These are phyloP conservation scores for Ophiostoma australiae DNA, from an alignment of 2,329 filamentous ascomycete genomes.

Conservation along the genomic window DNA sequence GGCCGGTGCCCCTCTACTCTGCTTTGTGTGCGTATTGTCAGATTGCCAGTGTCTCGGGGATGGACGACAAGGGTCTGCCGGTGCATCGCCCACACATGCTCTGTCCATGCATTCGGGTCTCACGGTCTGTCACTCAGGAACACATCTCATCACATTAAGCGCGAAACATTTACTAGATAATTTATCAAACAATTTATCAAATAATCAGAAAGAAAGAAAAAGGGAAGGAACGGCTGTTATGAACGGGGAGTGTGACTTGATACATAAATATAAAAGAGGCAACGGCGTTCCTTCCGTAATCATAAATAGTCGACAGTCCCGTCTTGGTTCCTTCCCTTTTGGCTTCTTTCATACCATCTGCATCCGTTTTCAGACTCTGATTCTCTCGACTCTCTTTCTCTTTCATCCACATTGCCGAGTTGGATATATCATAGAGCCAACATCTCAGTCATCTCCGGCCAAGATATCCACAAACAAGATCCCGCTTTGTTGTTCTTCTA, in stretches of 20 bases:
- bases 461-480: background rate
- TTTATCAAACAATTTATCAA: background rate
- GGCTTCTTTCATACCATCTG: background rate
- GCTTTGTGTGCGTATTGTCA: background rate
- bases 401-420: background rate
- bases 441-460: background rate
- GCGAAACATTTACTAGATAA: background rate
- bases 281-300: background rate
- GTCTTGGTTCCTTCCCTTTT: background rate
- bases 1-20: background rate
- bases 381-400: background rate
- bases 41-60: background rate
- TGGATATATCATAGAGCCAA: background rate
- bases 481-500: background rate
- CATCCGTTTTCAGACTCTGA: background rate
- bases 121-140: background rate
- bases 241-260: background rate
- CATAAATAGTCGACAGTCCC: slow-evolving; percentile 11
- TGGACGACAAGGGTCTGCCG: background rate
- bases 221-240: background rate
- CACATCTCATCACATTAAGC: slow-evolving; percentile 8
- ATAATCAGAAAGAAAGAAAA: background rate
- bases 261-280: too few relatives aligned
- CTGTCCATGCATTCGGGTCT: background rate
- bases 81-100: background rate